A percentile compares a stretch with the other conserved stretches of the same genome.
Evolutionary conservation across 192 early-diverging fungal species (phyloP).

Genomic region (Phlyctochytrium arcticum): DNA sequence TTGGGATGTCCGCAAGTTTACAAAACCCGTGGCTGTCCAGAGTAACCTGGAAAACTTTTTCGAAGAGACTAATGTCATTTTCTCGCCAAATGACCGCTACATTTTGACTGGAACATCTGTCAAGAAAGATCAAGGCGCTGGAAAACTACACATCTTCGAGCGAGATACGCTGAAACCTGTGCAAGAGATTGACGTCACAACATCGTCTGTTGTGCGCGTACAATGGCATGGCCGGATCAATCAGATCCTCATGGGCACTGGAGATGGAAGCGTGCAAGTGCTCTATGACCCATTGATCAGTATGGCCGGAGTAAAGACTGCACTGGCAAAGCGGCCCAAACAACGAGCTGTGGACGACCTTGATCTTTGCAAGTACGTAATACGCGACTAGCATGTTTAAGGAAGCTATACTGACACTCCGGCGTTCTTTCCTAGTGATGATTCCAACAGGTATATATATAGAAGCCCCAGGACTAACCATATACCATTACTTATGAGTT

Average conservation of each 20-base stretch:
- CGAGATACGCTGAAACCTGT: conserved; percentile 53
- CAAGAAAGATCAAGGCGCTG: conserved; percentile 64
- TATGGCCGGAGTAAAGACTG: conserved; percentile 68
- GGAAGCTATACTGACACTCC: background rate
- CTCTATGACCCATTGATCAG: conserved; percentile 70
- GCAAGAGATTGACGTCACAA: conserved; percentile 45
- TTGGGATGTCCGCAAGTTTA: conserved; percentile 84
- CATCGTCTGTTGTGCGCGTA: conserved; percentile 58
- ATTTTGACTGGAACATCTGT: conserved; percentile 75
- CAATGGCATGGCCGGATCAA: conserved; percentile 87
- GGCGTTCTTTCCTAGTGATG: background rate
- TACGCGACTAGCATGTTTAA: background rate
- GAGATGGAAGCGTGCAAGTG: conserved; percentile 70
- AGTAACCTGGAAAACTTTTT: conserved; percentile 58
- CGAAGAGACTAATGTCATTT: conserved; percentile 75
- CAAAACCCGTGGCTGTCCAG: conserved; percentile 54
- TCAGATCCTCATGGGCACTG: conserved; percentile 78
- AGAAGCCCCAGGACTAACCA: background rate
- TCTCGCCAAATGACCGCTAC: conserved; percentile 74
- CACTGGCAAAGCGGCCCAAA: conserved; percentile 63
- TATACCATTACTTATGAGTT: background rate
- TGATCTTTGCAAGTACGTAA: conserved; percentile 17
- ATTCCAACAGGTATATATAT: background rate
- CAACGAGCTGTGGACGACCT: conserved; percentile 43
- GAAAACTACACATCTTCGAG: conserved; percentile 65